Conservation (phyloP, 495 filamentous ascomycete species). For the Parathielavia appendiculata region DNA sequence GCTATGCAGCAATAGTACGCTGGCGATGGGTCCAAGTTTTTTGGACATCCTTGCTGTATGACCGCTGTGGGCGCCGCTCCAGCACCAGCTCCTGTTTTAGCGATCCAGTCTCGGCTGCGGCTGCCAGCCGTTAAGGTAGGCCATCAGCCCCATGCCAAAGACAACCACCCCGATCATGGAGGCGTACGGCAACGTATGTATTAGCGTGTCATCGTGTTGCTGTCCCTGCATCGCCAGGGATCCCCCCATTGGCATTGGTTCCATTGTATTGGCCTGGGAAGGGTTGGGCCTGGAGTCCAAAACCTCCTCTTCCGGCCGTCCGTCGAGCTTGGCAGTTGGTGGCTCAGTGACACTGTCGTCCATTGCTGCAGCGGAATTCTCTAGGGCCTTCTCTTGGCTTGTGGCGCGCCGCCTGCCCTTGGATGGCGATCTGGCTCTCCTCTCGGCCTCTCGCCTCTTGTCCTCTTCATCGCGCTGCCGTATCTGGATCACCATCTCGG, state of each 20-base stretch:
- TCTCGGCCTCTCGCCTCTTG: conserved; percentile 28
- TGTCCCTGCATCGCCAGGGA: conserved; percentile 23
- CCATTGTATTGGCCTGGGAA: conserved; percentile 42
- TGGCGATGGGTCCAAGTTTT: background rate
- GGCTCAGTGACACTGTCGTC: conserved; percentile 22
- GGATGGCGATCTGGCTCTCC: conserved; percentile 23
- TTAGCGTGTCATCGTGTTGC: conserved; percentile 40
- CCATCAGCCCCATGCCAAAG: conserved; percentile 87
- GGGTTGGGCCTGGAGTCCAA: conserved; percentile 23
- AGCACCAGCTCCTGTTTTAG: conserved; percentile 1
- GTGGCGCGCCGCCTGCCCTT: conserved; percentile 15
- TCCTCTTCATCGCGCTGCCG: conserved; percentile 58
- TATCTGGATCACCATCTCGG: conserved; percentile 84
- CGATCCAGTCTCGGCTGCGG: conserved; percentile 31
- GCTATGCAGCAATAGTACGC: conserved; percentile 1
- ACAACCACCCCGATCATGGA: conserved; percentile 86
- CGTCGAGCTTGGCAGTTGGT: conserved; percentile 10
- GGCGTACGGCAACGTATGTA: conserved; percentile 72
- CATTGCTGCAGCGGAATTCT: background rate
- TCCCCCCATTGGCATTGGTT: conserved; percentile 31
- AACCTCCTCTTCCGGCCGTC: conserved; percentile 17
- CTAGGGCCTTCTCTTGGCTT: conserved; percentile 3
- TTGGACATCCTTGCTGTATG: background rate
- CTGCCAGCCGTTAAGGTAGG: conserved; percentile 87
- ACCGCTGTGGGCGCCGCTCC: background rate